Conservation (phyloP, 225 moss, liverwort and hornwort species). For the Neckera pumila region DNA sequence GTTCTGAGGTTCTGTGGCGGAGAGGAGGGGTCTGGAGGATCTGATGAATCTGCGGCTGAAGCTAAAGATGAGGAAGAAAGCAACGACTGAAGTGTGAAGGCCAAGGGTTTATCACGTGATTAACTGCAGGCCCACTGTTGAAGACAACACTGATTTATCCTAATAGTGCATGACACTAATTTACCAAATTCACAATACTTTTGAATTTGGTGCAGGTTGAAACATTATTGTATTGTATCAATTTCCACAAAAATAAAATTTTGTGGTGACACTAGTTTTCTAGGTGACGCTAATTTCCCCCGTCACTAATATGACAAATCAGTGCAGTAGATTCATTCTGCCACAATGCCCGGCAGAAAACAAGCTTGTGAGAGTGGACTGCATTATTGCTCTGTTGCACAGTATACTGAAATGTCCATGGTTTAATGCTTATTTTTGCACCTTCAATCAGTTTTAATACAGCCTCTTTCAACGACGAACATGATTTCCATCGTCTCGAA, state of each 20-base stretch:
- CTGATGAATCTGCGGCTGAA: conserved; percentile 19
- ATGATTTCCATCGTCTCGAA: no score
- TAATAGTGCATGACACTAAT: no score
- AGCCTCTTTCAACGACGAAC: no score
- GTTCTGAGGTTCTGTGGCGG: conserved; percentile 66
- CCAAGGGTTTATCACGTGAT: background rate
- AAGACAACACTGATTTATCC: background rate
- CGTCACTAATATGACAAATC: background rate
- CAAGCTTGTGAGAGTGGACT: background rate
- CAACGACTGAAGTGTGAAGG: background rate
- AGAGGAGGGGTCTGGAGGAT: background rate
- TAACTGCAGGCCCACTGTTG: background rate
- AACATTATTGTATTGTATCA: background rate
- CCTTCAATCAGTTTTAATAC: background rate
- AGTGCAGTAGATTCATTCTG: background rate
- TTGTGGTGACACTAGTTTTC: background rate
- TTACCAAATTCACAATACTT: background rate
- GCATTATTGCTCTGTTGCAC: background rate
- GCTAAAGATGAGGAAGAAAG: conserved; percentile 8
- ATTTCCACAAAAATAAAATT: background rate
- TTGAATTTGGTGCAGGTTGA: background rate
- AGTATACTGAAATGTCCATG: background rate
- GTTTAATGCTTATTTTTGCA: background rate
- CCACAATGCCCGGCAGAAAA: background rate
- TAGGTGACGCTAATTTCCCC: background rate